Base-by-base conservation (phyloP, 2,329 filamentous ascomycete genomes). In the Penicillium sclerotigenum region DNA sequence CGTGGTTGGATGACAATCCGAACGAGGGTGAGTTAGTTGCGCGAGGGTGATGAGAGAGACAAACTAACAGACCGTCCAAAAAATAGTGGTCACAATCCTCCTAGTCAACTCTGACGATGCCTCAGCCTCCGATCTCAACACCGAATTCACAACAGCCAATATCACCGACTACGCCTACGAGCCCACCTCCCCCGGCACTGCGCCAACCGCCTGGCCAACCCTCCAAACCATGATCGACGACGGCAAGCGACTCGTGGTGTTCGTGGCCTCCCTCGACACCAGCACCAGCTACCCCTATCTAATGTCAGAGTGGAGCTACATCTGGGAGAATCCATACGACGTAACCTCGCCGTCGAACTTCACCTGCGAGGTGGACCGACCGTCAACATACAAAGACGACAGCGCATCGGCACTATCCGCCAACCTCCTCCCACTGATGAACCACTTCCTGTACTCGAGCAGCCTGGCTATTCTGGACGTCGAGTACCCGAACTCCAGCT, bases 251-350 rank as follows among this genome's bases (percentile, higher is more conserved):
- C 75, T 92, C 4, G 81, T 92, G 63, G 82, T 83, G 43, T 91
- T 91, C 63, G 78, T 91, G 57, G 85, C 87, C 16, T 81, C 80
- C 9, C 43, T 77, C 22, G 61, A 63, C 45, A 63, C 60, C 34
- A 67, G 69, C 38, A 56, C 73, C 1, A 64, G 64, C 16, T 77
- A 77, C n/a, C 62, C 73, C 9, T 78, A 77, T 59, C 70, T 77
- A 11, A 72, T 78, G 72, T 67, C 75, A 45, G 74, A 77, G 55
- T 77, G 74, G 55, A 69, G 66, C 18, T 77, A 71, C 52, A 61
- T 91, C 54, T 93, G 90, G 74, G 89, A 93, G 73, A 92, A 87
- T 38, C 71, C 80, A 10, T 92, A 82, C 71, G 83, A 90, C 47
- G 83, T 89, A 50, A 82, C 80, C 3, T 76, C 78, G 9, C 75